phyloP scores from a whole-genome alignment of 129 eudicot genomes.

The Ambrosia artemisiifolia region DNA sequence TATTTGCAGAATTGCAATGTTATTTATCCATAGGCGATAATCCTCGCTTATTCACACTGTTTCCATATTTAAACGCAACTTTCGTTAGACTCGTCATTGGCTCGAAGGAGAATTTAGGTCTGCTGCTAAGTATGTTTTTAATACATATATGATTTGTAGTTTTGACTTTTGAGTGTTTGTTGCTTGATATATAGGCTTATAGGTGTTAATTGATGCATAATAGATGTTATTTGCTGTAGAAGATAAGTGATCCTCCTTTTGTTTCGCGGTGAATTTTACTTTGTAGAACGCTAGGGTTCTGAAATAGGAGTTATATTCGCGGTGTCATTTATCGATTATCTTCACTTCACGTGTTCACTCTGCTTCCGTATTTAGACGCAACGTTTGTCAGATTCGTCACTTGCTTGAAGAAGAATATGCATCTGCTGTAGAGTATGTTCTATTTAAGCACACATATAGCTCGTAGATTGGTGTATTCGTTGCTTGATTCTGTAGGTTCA shows the following conservation, averaged over 20 bases:
- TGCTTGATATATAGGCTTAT: background rate
- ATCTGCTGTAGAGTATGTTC: conserved; percentile 60
- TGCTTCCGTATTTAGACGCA: too few species aligned
- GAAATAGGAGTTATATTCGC: background rate
- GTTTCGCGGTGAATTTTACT: background rate
- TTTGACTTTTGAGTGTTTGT: background rate
- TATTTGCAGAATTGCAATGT: background rate
- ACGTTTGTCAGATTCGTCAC: conserved; percentile 76
- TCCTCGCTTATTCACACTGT: conserved; percentile 39
- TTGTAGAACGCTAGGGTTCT: conserved; percentile 21
- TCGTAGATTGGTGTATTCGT: background rate
- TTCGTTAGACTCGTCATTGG: conserved; percentile 83
- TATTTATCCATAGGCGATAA: background rate
- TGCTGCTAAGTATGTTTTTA: conserved; percentile 58
- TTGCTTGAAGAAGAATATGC: conserved; percentile 85
- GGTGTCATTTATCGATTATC: background rate
- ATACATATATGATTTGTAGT: background rate
- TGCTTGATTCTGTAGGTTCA: background rate
- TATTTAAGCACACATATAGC: background rate
- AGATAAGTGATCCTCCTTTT: background rate
- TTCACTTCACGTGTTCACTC: too few species aligned
- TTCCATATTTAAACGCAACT: conserved; percentile 62
- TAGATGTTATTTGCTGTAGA: background rate
- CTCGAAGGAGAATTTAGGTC: conserved; percentile 74
- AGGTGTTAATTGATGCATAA: background rate